Base-by-base conservation (phyloP, 2,329 filamentous ascomycete genomes). In the Periconia macrospinosa region DNA sequence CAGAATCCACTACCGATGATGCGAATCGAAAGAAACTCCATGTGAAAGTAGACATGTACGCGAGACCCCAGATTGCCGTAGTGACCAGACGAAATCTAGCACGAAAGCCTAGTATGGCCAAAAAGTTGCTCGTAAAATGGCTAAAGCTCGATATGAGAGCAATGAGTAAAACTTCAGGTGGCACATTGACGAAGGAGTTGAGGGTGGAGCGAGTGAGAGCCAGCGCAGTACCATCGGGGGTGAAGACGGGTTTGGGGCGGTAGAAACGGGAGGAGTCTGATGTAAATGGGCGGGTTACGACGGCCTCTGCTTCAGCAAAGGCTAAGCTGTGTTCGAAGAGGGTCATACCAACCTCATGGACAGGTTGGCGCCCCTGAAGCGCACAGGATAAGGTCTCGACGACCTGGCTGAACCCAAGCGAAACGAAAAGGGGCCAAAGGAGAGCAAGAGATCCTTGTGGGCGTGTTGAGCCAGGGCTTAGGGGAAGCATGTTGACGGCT, bases 291-390 rank as follows among this genome's bases (percentile, higher is more conserved):
- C 87, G 90, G 63, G 87, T 87, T 44, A 97, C 87, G 59, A 92
- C 89, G 30, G 90, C 88, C 71, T 99, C 94, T 9, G 93, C 93
- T 74, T 99, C 94, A 11, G 93, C 91, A 76, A 97, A 99, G 2
- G 93, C 93, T 9, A 99, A 80, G 0, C 92, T 97, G 68, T 97
- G 92, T 71, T 99, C 94, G 66, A 97, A 96, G 2, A 97, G 83
- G 0, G 92, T 96, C 90, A 97, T 96, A 17, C 92, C 92, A 1
- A 91, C 95, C 75, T 97, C 94, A 0, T 90, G 88, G 58, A 89
- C 85, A 0, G 91, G 84, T 2, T 86, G 83, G 2, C 89, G 86
- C 30, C 93, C 93, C 71, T 96, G 91, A 7, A 97, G 82, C 10
- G 93, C 91, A 71, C 91, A 96, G 3, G 89, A 88, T 10, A 97